Percentiles rank a stretch among this genome's conserved stretches.
phyloP scores from a whole-genome alignment of 2,329 filamentous ascomycete genomes.

The Talaromyces albobiverticillius region DNA sequence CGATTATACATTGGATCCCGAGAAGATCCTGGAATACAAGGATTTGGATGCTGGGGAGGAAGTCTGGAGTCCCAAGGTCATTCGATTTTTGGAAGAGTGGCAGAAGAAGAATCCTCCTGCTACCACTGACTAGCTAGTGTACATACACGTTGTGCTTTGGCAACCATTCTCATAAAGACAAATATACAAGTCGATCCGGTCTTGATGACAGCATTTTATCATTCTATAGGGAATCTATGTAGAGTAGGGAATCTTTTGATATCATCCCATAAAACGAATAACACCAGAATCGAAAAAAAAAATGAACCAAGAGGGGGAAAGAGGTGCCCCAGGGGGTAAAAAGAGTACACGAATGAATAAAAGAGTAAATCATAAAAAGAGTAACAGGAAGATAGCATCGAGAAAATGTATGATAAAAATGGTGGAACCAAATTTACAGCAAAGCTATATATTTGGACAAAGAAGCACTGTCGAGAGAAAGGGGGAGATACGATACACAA shows the following conservation, averaged over 20 bases:
- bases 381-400: neutral
- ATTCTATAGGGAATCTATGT: conserved; percentile 10
- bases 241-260: neutral
- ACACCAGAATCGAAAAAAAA: conserved; percentile 2
- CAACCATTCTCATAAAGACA: too few species aligned
- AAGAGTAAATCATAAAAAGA: neutral
- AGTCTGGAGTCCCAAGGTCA: conserved; percentile 76
- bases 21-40: conserved; percentile 73
- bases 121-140: neutral
- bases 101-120: conserved; percentile 34
- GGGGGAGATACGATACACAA: neutral
- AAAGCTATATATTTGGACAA: neutral
- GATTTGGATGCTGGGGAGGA: conserved; percentile 74
- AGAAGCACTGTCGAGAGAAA: neutral
- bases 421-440: neutral
- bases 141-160: neutral
- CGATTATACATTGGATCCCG: conserved; percentile 68
- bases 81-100: conserved; percentile 55
- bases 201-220: neutral
- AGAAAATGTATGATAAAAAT: conserved; percentile 1
- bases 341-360: neutral
- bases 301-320: neutral
- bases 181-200: neutral
- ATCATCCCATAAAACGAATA: conserved; percentile 1
- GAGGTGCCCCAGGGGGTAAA: neutral